These are phyloP conservation scores for Stemphylium lycopersici DNA, from an alignment of 2,329 filamentous ascomycete species.

Conservation along the genomic window DNA sequence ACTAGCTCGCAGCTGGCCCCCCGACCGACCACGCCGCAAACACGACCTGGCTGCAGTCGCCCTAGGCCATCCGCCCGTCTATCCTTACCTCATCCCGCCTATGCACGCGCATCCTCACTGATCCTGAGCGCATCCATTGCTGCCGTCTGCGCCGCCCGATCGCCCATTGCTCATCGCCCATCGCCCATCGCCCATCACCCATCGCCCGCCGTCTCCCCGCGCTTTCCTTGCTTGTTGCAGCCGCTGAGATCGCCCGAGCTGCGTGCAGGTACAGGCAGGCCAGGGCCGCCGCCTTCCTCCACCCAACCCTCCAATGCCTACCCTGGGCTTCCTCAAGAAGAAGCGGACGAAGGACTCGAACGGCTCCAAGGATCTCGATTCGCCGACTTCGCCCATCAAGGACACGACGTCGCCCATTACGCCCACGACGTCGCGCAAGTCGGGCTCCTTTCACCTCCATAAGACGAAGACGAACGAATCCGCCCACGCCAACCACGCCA, in stretches of 20 bases:
- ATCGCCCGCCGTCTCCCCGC: neutral
- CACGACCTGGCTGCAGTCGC: neutral
- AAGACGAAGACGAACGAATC: constrained; percentile 41
- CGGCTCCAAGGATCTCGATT: constrained; percentile 65
- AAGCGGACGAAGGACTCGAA: constrained; percentile 92
- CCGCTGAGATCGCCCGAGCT: constrained; percentile 12
- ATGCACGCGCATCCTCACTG: constrained; percentile 7
- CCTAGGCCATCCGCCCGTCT: neutral
- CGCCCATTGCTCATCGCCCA: neutral
- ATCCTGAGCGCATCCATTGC: constrained; percentile 9
- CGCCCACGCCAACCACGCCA: constrained; percentile 12
- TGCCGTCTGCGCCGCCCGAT: constrained; percentile 1
- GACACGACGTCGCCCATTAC: constrained; percentile 54
- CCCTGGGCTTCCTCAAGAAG: constrained; percentile 95
- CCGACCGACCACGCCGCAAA: constrained; percentile 7
- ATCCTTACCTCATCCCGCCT: constrained; percentile 1
- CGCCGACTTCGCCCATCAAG: constrained; percentile 70
- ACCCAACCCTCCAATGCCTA: constrained; percentile 73
- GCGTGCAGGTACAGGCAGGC: constrained; percentile 22
- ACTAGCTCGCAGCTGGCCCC: constrained; percentile 6
- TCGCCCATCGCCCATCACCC: neutral
- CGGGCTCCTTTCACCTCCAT: constrained; percentile 38
- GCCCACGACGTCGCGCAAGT: constrained; percentile 41
- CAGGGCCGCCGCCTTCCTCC: constrained; percentile 24
- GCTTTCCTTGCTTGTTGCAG: constrained; percentile 7